phyloP scores from a whole-genome alignment of 2,329 filamentous ascomycete genomes.

The Neoarthrinium moseri region DNA sequence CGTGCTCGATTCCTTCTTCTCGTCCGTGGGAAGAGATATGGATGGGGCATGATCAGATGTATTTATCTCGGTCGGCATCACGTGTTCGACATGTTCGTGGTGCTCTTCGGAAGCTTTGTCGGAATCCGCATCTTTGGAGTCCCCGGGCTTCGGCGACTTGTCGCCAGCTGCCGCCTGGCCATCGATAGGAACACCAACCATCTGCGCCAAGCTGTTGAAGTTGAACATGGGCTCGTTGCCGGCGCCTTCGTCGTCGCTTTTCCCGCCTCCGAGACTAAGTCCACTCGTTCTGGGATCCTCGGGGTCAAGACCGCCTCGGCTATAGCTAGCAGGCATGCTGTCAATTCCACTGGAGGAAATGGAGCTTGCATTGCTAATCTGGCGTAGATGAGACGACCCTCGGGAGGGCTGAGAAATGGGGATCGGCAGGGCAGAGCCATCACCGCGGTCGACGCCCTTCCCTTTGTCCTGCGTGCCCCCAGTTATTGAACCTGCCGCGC shows the following conservation, averaged over 20 bases:
- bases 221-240: slow-evolving; percentile 83
- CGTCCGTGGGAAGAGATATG: neutral
- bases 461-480: slow-evolving; percentile 57
- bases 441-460: slow-evolving; percentile 65
- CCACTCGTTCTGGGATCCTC: slow-evolving; percentile 55
- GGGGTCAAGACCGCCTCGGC: slow-evolving; percentile 33
- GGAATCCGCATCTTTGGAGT: slow-evolving; percentile 28
- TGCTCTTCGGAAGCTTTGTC: slow-evolving; percentile 23
- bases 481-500: slow-evolving; percentile 19
- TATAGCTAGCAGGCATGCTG: slow-evolving; percentile 56
- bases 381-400: slow-evolving; percentile 70
- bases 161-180: slow-evolving; percentile 25
- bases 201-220: slow-evolving; percentile 81
- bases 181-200: slow-evolving; percentile 68
- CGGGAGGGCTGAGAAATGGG: slow-evolving; percentile 47
- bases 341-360: slow-evolving; percentile 75
- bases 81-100: slow-evolving; percentile 32
- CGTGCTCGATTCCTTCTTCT: neutral
- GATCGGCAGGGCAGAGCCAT: slow-evolving; percentile 39
- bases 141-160: slow-evolving; percentile 20
- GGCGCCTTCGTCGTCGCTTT: slow-evolving; percentile 48
- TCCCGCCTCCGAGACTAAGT: slow-evolving; percentile 46
- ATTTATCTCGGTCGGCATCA: slow-evolving; percentile 12
- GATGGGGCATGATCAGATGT: neutral
- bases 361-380: slow-evolving; percentile 86